A percentile compares a stretch with the other conserved stretches of the same genome.
These are phyloP conservation scores for Didymellaceae sp. DNA, from an alignment of 2,329 filamentous ascomycete genomes.

Conservation along the genomic window DNA sequence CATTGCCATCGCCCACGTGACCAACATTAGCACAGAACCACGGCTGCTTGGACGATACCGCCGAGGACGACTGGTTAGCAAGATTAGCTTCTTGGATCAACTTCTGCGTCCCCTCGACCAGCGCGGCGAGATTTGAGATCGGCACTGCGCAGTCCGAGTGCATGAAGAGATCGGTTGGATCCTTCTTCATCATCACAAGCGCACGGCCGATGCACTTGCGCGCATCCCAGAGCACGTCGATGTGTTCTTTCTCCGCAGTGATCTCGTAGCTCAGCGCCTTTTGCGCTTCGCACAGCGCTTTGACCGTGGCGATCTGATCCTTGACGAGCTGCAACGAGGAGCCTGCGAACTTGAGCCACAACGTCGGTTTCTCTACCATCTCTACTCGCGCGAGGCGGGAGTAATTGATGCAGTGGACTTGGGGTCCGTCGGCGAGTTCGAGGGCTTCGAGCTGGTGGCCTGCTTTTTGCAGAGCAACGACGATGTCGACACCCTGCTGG, in stretches of 20 bases:
- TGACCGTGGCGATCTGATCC: conserved; percentile 74
- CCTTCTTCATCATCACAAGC: conserved; percentile 67
- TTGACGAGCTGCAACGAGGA: conserved; percentile 66
- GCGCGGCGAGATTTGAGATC: conserved; percentile 71
- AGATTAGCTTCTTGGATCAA: conserved; percentile 58
- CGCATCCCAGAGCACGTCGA: conserved; percentile 73
- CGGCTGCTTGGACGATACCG: conserved; percentile 1
- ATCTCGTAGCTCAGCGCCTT: conserved; percentile 71
- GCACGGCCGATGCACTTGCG: conserved; percentile 76
- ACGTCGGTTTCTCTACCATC: conserved; percentile 71
- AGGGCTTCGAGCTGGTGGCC: conserved; percentile 86
- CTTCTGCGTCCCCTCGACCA: conserved; percentile 75
- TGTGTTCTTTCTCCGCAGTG: conserved; percentile 65
- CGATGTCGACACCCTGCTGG: conserved; percentile 75
- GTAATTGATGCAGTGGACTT: conserved; percentile 75
- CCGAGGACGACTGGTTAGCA: background rate
- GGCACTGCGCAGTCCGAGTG: conserved; percentile 82
- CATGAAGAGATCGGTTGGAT: conserved; percentile 67
- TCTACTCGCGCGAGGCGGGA: conserved; percentile 61
- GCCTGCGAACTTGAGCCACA: conserved; percentile 78
- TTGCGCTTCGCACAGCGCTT: conserved; percentile 60
- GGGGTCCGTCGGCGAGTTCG: conserved; percentile 85
- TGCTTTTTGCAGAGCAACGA: conserved; percentile 74
- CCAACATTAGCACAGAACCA: conserved; percentile 63
- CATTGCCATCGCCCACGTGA: conserved; percentile 70